Evolutionary conservation across 108 stramenopile genomes (phyloP).

Genomic region (Mediolabrus comicus): DNA sequence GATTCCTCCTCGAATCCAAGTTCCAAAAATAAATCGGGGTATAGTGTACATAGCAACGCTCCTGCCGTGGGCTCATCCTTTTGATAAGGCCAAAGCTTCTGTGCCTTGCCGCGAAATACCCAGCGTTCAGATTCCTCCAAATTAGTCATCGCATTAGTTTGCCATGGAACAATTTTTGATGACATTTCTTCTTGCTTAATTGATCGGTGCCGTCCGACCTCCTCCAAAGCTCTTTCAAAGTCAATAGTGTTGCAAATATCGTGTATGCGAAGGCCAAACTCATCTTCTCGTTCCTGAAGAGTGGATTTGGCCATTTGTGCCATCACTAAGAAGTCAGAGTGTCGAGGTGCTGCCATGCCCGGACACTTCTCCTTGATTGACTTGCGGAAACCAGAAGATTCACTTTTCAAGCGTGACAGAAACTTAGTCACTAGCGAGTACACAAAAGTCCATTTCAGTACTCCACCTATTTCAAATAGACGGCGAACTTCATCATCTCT

Average conservation of each 20-base stretch:
- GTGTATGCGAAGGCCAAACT: conserved; percentile 44
- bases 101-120: conserved; percentile 45
- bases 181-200: background rate
- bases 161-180: conserved; percentile 26
- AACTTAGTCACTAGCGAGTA: conserved; percentile 49
- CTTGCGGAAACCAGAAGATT: conserved; percentile 2
- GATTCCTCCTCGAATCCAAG: conserved; percentile 17
- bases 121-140: conserved; percentile 30
- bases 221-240: conserved; percentile 51
- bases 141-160: conserved; percentile 28
- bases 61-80: background rate
- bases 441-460: conserved; percentile 67
- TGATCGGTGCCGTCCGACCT: conserved; percentile 20
- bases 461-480: conserved; percentile 19
- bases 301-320: conserved; percentile 12
- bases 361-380: conserved; percentile 30
- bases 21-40: conserved; percentile 43
- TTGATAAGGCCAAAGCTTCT: conserved; percentile 47
- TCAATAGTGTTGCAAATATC: conserved; percentile 34
- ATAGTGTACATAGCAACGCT: background rate
- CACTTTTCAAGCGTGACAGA: conserved; percentile 15
- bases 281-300: conserved; percentile 42
- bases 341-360: conserved; percentile 36
- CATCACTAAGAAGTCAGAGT: conserved; percentile 62
- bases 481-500: conserved; percentile 20